Percentiles rank a stretch among this genome's conserved stretches.
These are phyloP conservation scores for Gossypium schwendimanii DNA, from an alignment of 441 rosid species.

Conservation along the genomic window DNA sequence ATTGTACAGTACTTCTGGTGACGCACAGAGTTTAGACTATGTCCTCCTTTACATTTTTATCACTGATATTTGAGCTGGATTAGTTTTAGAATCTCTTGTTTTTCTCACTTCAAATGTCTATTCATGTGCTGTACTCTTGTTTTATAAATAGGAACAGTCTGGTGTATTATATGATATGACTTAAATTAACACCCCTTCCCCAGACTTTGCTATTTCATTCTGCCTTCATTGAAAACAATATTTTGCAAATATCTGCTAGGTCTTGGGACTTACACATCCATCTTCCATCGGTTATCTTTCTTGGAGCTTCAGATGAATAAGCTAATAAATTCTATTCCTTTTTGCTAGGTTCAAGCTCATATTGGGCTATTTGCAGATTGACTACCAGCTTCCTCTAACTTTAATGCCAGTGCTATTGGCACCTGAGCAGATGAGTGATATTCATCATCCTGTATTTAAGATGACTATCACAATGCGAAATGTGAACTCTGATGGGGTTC, in stretches of 20 bases:
- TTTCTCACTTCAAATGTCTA: not conserved
- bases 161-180: not conserved
- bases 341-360: constrained; percentile 90
- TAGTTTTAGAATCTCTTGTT: not conserved
- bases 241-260: not conserved
- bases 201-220: not conserved
- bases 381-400: constrained; percentile 93
- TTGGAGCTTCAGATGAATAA: constrained; percentile 7
- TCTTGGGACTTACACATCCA: not conserved
- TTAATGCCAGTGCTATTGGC: constrained; percentile 92
- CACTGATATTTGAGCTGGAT: not conserved
- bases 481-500: constrained; percentile 71
- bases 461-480: constrained; percentile 78
- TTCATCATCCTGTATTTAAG: constrained; percentile 88
- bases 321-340: constrained; percentile 9
- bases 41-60: not conserved
- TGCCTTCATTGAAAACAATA: not conserved
- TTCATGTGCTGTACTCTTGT: not conserved
- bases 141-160: not conserved
- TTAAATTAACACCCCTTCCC: not conserved
- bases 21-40: not conserved
- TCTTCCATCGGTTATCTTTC: constrained; percentile 6
- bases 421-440: constrained; percentile 67
- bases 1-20: not conserved
- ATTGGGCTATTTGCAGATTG: constrained; percentile 83